These are phyloP conservation scores for Monosporascus sp. DNA, from an alignment of 2,329 filamentous ascomycete genomes.

Conservation along the genomic window DNA sequence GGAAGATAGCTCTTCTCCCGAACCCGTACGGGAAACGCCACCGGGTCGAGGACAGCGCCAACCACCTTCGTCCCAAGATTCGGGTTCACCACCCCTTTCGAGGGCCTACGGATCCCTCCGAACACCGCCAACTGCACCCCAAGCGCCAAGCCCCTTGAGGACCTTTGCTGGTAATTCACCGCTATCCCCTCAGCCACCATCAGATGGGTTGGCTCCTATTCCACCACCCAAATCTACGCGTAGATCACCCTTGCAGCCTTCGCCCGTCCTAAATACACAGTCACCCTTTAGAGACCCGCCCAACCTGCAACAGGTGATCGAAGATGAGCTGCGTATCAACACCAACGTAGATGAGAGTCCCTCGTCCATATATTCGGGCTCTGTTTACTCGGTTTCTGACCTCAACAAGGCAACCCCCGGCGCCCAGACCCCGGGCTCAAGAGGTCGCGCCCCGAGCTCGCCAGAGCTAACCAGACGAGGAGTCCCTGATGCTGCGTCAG, in stretches of 20 bases:
- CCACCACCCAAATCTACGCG: constrained; percentile 8
- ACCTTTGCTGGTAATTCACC: constrained; percentile 1
- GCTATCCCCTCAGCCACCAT: constrained; percentile 8
- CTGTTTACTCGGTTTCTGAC: constrained; percentile 22
- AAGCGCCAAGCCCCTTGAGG: constrained; percentile 5
- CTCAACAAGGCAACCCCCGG: constrained; percentile 18
- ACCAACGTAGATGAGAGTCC: constrained; percentile 16
- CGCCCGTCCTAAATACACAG: constrained; percentile 10
- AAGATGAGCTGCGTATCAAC: constrained; percentile 19
- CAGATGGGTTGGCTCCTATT: constrained; percentile 18
- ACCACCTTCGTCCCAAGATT: constrained; percentile 13
- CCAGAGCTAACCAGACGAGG: constrained; percentile 25
- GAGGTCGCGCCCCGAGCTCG: constrained; percentile 11
- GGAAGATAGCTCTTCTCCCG: constrained; percentile 26
- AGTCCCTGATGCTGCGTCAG: constrained; percentile 34
- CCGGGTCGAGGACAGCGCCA: constrained; percentile 10
- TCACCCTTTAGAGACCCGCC: constrained; percentile 14
- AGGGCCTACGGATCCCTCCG: constrained; percentile 15
- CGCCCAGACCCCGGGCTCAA: constrained; percentile 17
- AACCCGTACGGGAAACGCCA: constrained; percentile 15
- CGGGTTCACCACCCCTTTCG: constrained; percentile 9
- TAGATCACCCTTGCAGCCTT: constrained; percentile 13
- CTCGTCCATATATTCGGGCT: constrained; percentile 18
- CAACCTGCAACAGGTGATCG: constrained; percentile 12
- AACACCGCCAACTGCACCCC: constrained; percentile 8